Evolutionary conservation across 139 green algal species (phyloP).

Genomic region (Chlamydomonas schloesseri): DNA sequence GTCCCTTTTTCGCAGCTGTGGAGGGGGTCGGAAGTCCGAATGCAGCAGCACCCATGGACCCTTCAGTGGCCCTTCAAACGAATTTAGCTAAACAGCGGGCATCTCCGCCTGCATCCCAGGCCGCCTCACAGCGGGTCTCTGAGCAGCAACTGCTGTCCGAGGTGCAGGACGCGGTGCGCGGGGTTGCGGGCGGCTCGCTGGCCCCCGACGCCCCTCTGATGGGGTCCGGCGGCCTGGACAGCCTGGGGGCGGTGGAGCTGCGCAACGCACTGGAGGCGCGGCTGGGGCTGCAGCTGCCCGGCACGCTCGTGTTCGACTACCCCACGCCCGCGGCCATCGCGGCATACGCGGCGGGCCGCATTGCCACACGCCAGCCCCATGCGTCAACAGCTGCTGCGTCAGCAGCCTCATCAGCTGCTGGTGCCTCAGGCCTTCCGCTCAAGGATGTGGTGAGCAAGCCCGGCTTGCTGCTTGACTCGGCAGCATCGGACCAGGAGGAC

Average conservation of each 20-base stretch:
- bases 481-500: not conserved
- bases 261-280: conserved; percentile 65
- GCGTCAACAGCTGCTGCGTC: no score
- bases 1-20: no score
- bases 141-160: not conserved
- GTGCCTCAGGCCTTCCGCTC: no score
- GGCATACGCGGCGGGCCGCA: conserved; percentile 7
- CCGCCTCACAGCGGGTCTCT: not conserved
- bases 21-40: no score
- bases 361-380: not conserved
- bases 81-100: no score
- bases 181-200: conserved; percentile 56
- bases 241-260: conserved; percentile 75
- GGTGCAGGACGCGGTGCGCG: conserved; percentile 19
- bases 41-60: no score
- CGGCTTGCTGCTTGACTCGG: no score
- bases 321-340: conserved; percentile 66
- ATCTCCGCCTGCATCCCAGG: no score
- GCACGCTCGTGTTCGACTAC: conserved; percentile 86
- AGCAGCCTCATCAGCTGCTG: no score
- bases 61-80: no score
- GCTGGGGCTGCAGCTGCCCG: conserved; percentile 70
- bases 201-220: conserved; percentile 67
- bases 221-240: conserved; percentile 70
- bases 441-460: no score